phyloP scores from a whole-genome alignment of 192 early-diverging fungal species.

The Diversispora epigaea region DNA sequence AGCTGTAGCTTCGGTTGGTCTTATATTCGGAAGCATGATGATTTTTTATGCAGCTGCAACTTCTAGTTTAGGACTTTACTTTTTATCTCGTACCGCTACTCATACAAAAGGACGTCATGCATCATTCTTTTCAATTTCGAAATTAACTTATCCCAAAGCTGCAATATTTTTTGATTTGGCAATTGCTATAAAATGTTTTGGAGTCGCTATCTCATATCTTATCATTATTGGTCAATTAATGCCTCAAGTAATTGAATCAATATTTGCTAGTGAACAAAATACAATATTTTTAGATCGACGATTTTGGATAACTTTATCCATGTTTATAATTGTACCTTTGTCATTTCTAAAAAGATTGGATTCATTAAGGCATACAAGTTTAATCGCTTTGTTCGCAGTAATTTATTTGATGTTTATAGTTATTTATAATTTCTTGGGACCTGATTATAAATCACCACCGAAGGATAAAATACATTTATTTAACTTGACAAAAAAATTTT shows the following conservation, averaged over 20 bases:
- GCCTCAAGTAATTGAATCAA: conserved; percentile 60
- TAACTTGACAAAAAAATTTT: conserved; percentile 60
- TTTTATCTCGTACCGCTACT: conserved; percentile 77
- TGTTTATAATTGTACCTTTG: conserved; percentile 72
- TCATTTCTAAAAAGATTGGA: conserved; percentile 82
- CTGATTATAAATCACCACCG: conserved; percentile 56
- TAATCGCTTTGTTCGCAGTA: conserved; percentile 82
- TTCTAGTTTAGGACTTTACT: conserved; percentile 82
- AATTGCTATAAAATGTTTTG: conserved; percentile 99
- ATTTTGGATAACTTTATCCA: conserved; percentile 85
- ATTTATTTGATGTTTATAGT: conserved; percentile 87
- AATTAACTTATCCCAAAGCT: conserved; percentile 88
- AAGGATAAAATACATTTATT: conserved; percentile 60
- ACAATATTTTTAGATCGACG: conserved; percentile 58
- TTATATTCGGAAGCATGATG: conserved; percentile 77
- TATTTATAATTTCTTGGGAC: conserved; percentile 67
- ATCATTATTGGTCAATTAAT: conserved; percentile 95
- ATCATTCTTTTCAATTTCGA: conserved; percentile 88
- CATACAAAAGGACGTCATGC: conserved; percentile 72
- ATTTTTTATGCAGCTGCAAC: conserved; percentile 73
- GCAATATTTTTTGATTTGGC: conserved; percentile 90
- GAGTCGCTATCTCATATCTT: conserved; percentile 90
- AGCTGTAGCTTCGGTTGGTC: conserved; percentile 81
- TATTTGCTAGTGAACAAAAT: conserved; percentile 35
- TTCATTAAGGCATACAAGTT: conserved; percentile 86